Evolutionary conservation across 768 basidiomycete species (phyloP).

Genomic region (Mycena metata): DNA sequence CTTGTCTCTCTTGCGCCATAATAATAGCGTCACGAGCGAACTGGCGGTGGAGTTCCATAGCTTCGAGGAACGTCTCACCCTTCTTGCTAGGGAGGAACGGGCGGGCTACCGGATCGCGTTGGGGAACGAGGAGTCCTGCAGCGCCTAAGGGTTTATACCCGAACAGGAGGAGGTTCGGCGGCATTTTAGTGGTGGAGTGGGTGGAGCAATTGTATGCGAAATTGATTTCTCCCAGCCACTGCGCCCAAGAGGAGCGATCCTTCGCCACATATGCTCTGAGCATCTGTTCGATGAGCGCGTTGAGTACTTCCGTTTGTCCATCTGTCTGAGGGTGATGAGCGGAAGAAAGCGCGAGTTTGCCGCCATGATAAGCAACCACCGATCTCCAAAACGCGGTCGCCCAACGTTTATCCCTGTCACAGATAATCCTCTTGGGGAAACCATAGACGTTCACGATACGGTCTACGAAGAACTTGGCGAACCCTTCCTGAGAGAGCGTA

Average conservation of each 20-base stretch:
- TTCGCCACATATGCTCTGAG: conserved; percentile 45
- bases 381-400: conserved; percentile 38
- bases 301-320: conserved; percentile 51
- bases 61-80: conserved; percentile 21
- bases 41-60: conserved; percentile 17
- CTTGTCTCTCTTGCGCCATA: conserved; percentile 42
- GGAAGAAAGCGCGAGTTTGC: conserved; percentile 39
- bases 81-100: conserved; percentile 32
- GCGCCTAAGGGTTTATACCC: conserved; percentile 44
- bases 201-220: conserved; percentile 49
- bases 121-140: conserved; percentile 19
- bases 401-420: conserved; percentile 32
- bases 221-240: conserved; percentile 42
- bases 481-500: conserved; percentile 18
- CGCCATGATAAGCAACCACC: conserved; percentile 14
- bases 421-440: conserved; percentile 23
- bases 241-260: conserved; percentile 44
- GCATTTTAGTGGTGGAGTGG: conserved; percentile 42
- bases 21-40: conserved; percentile 35
- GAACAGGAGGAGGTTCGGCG: conserved; percentile 46
- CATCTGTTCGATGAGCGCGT: conserved; percentile 47
- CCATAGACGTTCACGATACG: conserved; percentile 18
- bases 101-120: background rate
- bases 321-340: conserved; percentile 56
- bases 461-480: conserved; percentile 28